Conservation (phyloP, 2,329 filamentous ascomycete species). For the Microdochium trichocladiopsis region DNA sequence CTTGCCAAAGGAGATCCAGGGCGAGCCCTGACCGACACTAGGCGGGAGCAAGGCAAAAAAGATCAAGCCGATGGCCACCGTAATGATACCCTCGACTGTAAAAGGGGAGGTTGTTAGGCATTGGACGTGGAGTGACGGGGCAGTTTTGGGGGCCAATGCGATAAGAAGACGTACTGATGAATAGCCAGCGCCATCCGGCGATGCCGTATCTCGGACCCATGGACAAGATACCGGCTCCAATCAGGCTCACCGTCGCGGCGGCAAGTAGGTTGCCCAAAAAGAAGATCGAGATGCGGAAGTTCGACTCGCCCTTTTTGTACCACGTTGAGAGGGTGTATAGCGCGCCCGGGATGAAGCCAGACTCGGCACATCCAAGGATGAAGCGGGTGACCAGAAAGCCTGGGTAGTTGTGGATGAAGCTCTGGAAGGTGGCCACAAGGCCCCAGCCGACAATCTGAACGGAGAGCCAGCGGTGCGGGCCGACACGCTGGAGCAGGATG, state of each 20-base stretch:
- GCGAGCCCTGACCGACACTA: slow-evolving; percentile 23
- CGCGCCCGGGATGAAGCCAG: slow-evolving; percentile 43
- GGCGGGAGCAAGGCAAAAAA: slow-evolving; percentile 31
- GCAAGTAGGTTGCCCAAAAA: slow-evolving; percentile 48
- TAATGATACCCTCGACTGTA: slow-evolving; percentile 19
- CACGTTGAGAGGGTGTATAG: slow-evolving; percentile 44
- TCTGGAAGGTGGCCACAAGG: slow-evolving; percentile 20
- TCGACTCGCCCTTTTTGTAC: slow-evolving; percentile 38
- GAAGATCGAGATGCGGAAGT: slow-evolving; percentile 38
- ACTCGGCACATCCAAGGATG: slow-evolving; percentile 39
- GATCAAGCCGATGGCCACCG: slow-evolving; percentile 21
- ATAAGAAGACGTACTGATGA: slow-evolving; percentile 27
- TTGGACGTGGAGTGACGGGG: too few relatives aligned
- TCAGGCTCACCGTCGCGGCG: slow-evolving; percentile 38
- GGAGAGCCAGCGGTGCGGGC: slow-evolving; percentile 20
- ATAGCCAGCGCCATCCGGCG: slow-evolving; percentile 43
- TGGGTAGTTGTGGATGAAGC: slow-evolving; percentile 27
- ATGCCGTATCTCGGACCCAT: slow-evolving; percentile 31
- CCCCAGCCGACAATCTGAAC: slow-evolving; percentile 25
- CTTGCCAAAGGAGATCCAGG: slow-evolving; percentile 23
- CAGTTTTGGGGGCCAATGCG: slow-evolving; percentile 1
- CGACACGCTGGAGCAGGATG: slow-evolving; percentile 19
- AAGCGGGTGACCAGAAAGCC: slow-evolving; percentile 36
- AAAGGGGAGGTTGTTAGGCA: background rate
- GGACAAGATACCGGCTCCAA: slow-evolving; percentile 39